phyloP scores from a whole-genome alignment of 2,329 filamentous ascomycete species.

The Fusarium albidum region DNA sequence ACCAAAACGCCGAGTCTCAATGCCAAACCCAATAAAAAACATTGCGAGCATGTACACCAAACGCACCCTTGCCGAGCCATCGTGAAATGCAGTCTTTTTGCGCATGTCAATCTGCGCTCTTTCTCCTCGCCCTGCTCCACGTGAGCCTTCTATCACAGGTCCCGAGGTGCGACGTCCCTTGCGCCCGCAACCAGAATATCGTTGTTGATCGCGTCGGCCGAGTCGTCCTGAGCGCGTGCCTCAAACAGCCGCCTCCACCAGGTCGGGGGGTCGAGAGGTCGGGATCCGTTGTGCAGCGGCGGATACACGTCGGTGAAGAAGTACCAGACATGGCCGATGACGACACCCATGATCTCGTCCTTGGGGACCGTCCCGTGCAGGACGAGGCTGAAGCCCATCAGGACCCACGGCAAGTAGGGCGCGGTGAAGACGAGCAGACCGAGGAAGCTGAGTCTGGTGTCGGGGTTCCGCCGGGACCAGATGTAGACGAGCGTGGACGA shows the following conservation, averaged over 20 bases:
- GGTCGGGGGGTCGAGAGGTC: slow-evolving; percentile 85
- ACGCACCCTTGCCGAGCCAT: neutral
- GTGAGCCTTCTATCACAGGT: slow-evolving; percentile 20
- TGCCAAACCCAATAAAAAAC: slow-evolving; percentile 12
- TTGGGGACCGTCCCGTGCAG: slow-evolving; percentile 90
- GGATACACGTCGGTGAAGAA: slow-evolving; percentile 98
- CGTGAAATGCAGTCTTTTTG: neutral
- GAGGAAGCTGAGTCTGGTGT: slow-evolving; percentile 87
- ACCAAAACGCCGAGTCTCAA: slow-evolving; percentile 27
- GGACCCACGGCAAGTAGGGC: slow-evolving; percentile 93
- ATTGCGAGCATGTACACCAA: slow-evolving; percentile 4
- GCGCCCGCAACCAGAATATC: slow-evolving; percentile 68
- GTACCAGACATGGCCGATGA: slow-evolving; percentile 97
- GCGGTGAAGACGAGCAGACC: slow-evolving; percentile 91
- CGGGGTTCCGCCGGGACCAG: slow-evolving; percentile 94
- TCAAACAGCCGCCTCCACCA: slow-evolving; percentile 93
- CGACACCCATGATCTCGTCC: slow-evolving; percentile 94
- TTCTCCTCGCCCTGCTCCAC: neutral
- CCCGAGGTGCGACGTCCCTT: slow-evolving; percentile 39
- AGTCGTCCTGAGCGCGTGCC: slow-evolving; percentile 57
- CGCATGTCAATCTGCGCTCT: neutral
- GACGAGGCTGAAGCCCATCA: slow-evolving; percentile 92
- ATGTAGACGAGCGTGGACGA: slow-evolving; percentile 97
- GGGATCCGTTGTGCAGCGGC: slow-evolving; percentile 82
- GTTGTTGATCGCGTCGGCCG: slow-evolving; percentile 64